A percentile compares a stretch with the other conserved stretches of the same genome.
Evolutionary conservation across 176 grass and related monocot genomes (phyloP).

Genomic region (Pontederia crassipes): DNA sequence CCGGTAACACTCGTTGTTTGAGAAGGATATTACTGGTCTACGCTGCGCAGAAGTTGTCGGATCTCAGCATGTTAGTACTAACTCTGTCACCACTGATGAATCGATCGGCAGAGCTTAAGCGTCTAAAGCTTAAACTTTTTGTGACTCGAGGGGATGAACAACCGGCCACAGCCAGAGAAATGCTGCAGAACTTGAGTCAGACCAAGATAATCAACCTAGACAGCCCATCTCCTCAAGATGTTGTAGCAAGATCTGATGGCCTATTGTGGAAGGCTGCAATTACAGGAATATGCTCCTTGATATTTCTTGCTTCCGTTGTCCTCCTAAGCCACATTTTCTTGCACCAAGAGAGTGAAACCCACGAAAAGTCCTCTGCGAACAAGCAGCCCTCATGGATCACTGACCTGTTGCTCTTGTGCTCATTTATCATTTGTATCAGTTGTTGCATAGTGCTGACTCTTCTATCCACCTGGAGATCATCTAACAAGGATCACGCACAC

Average conservation of each 20-base stretch:
- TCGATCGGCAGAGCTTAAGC: constrained; percentile 15
- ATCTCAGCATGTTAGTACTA: constrained; percentile 33
- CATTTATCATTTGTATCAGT: constrained; percentile 25
- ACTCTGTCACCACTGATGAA: constrained; percentile 15
- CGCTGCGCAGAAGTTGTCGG: constrained; percentile 19
- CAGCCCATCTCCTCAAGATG: neutral
- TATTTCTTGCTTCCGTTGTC: constrained; percentile 26
- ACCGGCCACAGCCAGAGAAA: constrained; percentile 5
- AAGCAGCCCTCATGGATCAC: constrained; percentile 33
- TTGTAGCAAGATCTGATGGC: constrained; percentile 13
- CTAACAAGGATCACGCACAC: neutral
- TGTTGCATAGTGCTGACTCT: constrained; percentile 21
- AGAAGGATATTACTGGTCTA: constrained; percentile 29
- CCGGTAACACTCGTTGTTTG: neutral
- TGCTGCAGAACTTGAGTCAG: constrained; percentile 20
- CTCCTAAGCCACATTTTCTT: constrained; percentile 29
- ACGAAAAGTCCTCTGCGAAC: constrained; percentile 22
- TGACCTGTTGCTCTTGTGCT: constrained; percentile 26
- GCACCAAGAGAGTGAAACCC: constrained; percentile 11
- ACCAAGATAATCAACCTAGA: constrained; percentile 5
- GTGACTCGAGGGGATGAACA: constrained; percentile 30
- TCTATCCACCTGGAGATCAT: constrained; percentile 11
- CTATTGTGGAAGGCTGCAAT: constrained; percentile 28
- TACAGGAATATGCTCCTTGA: constrained; percentile 9
- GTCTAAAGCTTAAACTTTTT: constrained; percentile 28